Conservation (phyloP, 164 flowering plant genomes). For the Nymphaea thermarum region DNA sequence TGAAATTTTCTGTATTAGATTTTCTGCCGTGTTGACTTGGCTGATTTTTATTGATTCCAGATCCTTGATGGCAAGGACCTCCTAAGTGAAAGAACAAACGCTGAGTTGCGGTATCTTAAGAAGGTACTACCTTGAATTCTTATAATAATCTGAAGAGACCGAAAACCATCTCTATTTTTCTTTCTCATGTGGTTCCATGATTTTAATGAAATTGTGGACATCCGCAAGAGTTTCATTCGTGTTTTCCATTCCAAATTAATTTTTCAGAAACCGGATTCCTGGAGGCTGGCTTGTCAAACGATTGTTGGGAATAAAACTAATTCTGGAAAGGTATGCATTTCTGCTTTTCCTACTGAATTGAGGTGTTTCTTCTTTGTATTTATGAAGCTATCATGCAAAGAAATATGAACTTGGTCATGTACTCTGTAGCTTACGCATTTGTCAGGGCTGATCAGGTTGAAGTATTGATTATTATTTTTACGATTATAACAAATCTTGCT, state of each 20-base stretch:
- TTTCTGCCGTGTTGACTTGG: too few species aligned
- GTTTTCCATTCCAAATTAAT: too few species aligned
- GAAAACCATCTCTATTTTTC: background rate
- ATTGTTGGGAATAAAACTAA: slow-evolving; percentile 94
- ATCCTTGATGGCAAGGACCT: slow-evolving; percentile 80
- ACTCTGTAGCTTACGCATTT: too few species aligned
- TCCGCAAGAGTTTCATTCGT: background rate
- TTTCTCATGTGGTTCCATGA: background rate
- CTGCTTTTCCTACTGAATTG: too few species aligned
- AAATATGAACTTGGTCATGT: too few species aligned
- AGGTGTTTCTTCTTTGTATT: too few species aligned
- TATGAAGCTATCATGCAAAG: too few species aligned
- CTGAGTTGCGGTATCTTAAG: slow-evolving; percentile 69
- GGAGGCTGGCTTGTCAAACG: slow-evolving; percentile 99
- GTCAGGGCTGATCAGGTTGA: too few species aligned
- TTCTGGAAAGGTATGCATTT: slow-evolving; percentile 73
- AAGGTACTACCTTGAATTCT: slow-evolving; percentile 32
- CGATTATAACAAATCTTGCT: too few species aligned
- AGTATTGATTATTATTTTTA: too few species aligned
- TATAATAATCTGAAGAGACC: background rate
- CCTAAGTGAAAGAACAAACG: slow-evolving; percentile 72
- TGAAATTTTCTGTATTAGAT: too few species aligned
- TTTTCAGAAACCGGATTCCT: slow-evolving; percentile 81
- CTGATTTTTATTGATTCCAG: slow-evolving; percentile 24
- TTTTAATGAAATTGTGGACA: background rate